Conservation (phyloP, 495 filamentous ascomycete species). For the Penicillium steckii region DNA sequence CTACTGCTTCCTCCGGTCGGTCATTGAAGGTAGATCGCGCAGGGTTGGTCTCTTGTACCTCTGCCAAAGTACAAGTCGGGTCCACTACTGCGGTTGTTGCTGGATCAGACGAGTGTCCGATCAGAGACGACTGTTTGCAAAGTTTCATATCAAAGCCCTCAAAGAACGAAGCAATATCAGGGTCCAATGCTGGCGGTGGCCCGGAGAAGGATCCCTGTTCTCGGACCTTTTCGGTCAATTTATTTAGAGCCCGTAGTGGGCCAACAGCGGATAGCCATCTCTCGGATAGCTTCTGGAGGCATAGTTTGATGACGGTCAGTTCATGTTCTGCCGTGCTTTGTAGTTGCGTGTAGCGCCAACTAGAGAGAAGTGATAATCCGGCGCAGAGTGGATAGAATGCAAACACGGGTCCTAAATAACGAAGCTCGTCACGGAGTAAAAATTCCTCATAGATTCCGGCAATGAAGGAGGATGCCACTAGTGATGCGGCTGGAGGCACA, state of each 20-base stretch:
- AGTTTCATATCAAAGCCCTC: conserved; percentile 26
- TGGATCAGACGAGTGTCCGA: conserved; percentile 19
- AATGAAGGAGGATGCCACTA: conserved; percentile 29
- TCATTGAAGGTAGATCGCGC: conserved; percentile 9
- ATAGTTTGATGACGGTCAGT: conserved; percentile 30
- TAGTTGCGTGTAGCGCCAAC: conserved; percentile 25
- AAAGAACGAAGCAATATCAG: conserved; percentile 25
- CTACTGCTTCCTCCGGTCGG: conserved; percentile 8
- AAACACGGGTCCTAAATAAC: conserved; percentile 28
- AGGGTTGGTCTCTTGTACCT: conserved; percentile 17
- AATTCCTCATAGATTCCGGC: conserved; percentile 33
- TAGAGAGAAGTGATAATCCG: conserved; percentile 24
- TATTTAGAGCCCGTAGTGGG: conserved; percentile 26
- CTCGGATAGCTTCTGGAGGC: conserved; percentile 29
- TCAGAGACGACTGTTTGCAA: conserved; percentile 27
- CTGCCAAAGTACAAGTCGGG: conserved; percentile 22
- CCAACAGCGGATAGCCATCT: conserved; percentile 31
- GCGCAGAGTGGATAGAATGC: conserved; percentile 30
- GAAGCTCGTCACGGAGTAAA: conserved; percentile 27
- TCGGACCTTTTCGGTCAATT: conserved; percentile 29
- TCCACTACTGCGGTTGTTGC: not conserved
- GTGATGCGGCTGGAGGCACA: conserved; percentile 22
- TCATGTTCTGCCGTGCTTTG: conserved; percentile 29
- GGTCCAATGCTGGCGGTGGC: conserved; percentile 15
- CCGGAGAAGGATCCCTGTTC: conserved; percentile 21